Base-by-base conservation (phyloP, 441 rosid genomes). In the Bocquillonia castaneifolia region DNA sequence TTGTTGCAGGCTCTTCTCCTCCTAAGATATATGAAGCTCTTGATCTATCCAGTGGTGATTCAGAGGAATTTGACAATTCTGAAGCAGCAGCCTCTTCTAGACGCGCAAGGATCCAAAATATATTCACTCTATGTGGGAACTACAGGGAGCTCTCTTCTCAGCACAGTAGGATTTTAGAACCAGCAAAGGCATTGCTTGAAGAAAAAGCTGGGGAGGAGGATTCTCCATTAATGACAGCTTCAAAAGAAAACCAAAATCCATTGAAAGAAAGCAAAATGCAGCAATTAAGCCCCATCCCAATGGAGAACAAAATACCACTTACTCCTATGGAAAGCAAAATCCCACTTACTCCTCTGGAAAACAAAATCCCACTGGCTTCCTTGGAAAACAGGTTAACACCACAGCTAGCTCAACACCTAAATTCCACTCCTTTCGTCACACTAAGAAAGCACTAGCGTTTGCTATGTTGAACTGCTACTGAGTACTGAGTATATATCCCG, bases 101-200 rank as follows among this genome's bases (percentile, higher is more conserved):
- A 79, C 74, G 51, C 42, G 6, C 71, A 44, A 87, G 99, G 64
- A 91, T 94, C 60, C 93, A 94, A 52, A 94, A 84, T 55, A 91
- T 94, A 50, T 94, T 93, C 68, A 88, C 97, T 0, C 92, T 91
- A 13, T 91, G 99, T 63, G 97, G 97, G 44, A 89, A 88, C 80
- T 78, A 91, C 68, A 85, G 99, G 77, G 96, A 94, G 85, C 80
- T 93, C n/a, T n/a, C n/a, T 18, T 85, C 82, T 63, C 92, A 89
- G 51, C 87, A 92, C 54, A 67, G 40, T 31, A 85, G 76, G 63
- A 78, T 79, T 10, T 87, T 83, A 18, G 50, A 63, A 25, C 73
- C 74, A 55, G 72, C 74, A 40, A 78, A 59, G 32, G 32, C 63
- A 59, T 66, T 62, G 64, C 40, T 65, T 31, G 84, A 81, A 78